Conservation (phyloP, 345 rosid genomes). For the Populus ilicifolia region DNA sequence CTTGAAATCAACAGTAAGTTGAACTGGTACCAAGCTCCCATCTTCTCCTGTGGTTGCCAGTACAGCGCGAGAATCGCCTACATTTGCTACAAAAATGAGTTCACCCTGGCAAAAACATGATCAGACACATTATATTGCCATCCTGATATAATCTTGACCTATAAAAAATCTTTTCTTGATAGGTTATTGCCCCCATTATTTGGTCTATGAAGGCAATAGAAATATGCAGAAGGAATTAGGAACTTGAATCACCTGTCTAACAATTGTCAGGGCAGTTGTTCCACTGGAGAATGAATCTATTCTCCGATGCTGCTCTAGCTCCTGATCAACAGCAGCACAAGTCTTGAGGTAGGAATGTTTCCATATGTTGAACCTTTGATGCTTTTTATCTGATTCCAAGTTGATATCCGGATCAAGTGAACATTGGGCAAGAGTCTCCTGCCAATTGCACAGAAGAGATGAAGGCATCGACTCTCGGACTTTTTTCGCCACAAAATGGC, state of each 20-base stretch:
- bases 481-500: conserved; percentile 80
- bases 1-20: conserved; percentile 84
- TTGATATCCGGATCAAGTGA: conserved; percentile 43
- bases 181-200: background rate
- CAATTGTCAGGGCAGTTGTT: conserved; percentile 74
- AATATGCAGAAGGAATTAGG: background rate
- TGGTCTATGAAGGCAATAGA: background rate
- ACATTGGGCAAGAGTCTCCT: conserved; percentile 58
- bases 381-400: conserved; percentile 51
- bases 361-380: conserved; percentile 59
- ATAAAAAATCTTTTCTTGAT: background rate
- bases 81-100: conserved; percentile 57
- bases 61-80: conserved; percentile 94
- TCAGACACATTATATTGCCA: background rate
- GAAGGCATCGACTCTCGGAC: conserved; percentile 75
- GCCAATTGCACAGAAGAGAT: conserved; percentile 71
- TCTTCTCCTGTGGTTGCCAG: conserved; percentile 72
- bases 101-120: conserved; percentile 55
- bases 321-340: conserved; percentile 73
- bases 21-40: conserved; percentile 64
- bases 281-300: conserved; percentile 80
- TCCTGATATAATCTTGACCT: background rate
- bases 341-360: conserved; percentile 72
- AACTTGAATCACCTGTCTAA: conserved; percentile 58
- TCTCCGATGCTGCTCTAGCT: conserved; percentile 59